Evolutionary conservation across 2,329 filamentous ascomycete species (phyloP).

Genomic region (Neoscytalidium dimidiatum): DNA sequence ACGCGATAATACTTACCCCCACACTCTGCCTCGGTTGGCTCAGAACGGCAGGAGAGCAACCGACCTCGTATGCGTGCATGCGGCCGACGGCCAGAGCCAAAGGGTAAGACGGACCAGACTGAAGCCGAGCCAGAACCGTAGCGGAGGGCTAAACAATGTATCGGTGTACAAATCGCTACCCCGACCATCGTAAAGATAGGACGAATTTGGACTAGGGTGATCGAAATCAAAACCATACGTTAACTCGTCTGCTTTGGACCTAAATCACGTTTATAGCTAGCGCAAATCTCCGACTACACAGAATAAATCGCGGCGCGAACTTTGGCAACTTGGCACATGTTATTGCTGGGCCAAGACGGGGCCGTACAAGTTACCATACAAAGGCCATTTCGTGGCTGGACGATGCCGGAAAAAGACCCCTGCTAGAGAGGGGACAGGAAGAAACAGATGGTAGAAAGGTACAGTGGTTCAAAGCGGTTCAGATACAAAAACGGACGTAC

Average conservation of each 20-base stretch:
- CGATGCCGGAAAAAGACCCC: neutral
- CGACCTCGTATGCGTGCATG: neutral
- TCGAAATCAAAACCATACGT: no score
- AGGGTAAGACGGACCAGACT: no score
- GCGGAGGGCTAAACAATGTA: no score
- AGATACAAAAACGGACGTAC: neutral
- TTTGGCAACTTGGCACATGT: neutral
- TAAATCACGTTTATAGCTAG: no score
- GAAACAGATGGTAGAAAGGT: neutral
- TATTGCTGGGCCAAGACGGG: neutral
- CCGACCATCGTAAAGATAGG: no score
- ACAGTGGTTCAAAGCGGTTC: neutral
- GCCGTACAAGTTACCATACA: constrained; percentile 6
- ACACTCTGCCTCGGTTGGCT: neutral
- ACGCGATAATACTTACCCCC: neutral
- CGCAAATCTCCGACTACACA: no score
- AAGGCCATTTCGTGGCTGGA: neutral
- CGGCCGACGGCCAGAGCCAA: neutral
- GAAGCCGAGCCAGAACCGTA: no score
- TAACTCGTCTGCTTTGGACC: no score
- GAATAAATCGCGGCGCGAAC: no score
- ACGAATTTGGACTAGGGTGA: no score
- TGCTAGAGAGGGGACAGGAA: neutral
- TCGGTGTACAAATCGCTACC: no score
- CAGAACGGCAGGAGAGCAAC: constrained; percentile 4